Evolutionary conservation across 2,329 filamentous ascomycete species (phyloP).

Genomic region (Trichocomaceae sp.): DNA sequence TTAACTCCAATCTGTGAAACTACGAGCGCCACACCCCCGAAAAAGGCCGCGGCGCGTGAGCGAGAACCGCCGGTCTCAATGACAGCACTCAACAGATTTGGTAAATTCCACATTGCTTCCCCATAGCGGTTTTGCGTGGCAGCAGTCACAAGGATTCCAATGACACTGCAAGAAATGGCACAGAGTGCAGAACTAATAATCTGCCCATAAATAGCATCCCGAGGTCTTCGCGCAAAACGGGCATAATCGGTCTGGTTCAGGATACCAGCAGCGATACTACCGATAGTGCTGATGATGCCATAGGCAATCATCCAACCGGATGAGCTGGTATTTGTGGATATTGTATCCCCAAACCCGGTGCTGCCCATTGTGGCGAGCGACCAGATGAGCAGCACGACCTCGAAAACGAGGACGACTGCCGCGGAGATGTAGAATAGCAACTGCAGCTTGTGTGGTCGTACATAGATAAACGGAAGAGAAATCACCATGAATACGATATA

Average conservation of each 20-base stretch:
- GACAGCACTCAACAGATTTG: conserved; percentile 20
- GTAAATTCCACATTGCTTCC: conserved; percentile 22
- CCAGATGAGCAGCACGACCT: conserved; percentile 41
- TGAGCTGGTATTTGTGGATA: conserved; percentile 16
- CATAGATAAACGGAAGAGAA: conserved; percentile 41
- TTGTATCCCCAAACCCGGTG: conserved; percentile 31
- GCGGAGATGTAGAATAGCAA: conserved; percentile 40
- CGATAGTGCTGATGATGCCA: conserved; percentile 27
- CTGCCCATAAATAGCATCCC: conserved; percentile 21
- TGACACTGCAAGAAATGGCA: conserved; percentile 18
- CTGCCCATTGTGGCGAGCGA: conserved; percentile 40
- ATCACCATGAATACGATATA: conserved; percentile 43
- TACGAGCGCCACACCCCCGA: conserved; percentile 20
- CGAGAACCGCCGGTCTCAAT: conserved; percentile 18
- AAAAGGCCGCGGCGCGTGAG: conserved; percentile 21
- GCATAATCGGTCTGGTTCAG: conserved; percentile 29
- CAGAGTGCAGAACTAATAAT: conserved; percentile 20
- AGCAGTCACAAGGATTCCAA: conserved; percentile 27
- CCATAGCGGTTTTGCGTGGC: conserved; percentile 24
- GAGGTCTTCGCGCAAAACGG: conserved; percentile 21
- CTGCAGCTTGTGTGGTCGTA: conserved; percentile 40
- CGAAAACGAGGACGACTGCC: conserved; percentile 37
- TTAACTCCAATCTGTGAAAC: conserved; percentile 23
- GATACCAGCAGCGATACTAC: conserved; percentile 25
- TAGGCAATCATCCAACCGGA: conserved; percentile 22